phyloP scores from a whole-genome alignment of 2,329 filamentous ascomycete genomes.

The Nemania sp. region DNA sequence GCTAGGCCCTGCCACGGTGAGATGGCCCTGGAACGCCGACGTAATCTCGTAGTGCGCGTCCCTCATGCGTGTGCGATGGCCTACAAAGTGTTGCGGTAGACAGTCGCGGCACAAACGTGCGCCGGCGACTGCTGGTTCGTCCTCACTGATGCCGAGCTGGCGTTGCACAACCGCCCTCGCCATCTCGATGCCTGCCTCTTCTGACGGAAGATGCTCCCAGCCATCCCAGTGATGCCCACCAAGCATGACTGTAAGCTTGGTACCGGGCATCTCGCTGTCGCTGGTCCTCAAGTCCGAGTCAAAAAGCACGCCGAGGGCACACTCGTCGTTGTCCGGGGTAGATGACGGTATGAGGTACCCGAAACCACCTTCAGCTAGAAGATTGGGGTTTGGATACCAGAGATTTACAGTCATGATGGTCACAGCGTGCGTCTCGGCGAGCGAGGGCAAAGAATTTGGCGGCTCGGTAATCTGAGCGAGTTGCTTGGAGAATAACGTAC shows the following conservation, averaged over 20 bases:
- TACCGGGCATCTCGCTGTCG: constrained; percentile 55
- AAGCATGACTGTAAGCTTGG: constrained; percentile 91
- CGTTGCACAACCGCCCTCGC: constrained; percentile 71
- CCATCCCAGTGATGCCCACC: constrained; percentile 90
- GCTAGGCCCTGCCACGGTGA: constrained; percentile 66
- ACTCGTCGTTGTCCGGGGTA: constrained; percentile 77
- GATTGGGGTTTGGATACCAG: constrained; percentile 70
- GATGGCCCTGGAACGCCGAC: constrained; percentile 60
- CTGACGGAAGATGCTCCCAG: constrained; percentile 60
- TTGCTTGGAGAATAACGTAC: constrained; percentile 60
- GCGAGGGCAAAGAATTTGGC: constrained; percentile 48
- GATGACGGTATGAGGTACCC: constrained; percentile 88
- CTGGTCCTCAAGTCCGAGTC: constrained; percentile 66
- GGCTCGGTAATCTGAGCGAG: constrained; percentile 46
- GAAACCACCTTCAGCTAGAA: constrained; percentile 72
- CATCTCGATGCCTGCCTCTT: constrained; percentile 69
- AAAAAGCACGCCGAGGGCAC: constrained; percentile 89
- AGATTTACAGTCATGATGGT: constrained; percentile 93
- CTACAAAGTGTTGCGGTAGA: constrained; percentile 88
- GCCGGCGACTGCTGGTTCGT: constrained; percentile 62
- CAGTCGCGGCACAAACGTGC: constrained; percentile 68
- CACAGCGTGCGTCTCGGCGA: constrained; percentile 65
- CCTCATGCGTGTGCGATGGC: constrained; percentile 69
- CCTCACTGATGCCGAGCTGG: constrained; percentile 70
- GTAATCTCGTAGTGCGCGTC: constrained; percentile 59